Conservation (phyloP, 495 filamentous ascomycete species). For the Cetradonia linearis region DNA sequence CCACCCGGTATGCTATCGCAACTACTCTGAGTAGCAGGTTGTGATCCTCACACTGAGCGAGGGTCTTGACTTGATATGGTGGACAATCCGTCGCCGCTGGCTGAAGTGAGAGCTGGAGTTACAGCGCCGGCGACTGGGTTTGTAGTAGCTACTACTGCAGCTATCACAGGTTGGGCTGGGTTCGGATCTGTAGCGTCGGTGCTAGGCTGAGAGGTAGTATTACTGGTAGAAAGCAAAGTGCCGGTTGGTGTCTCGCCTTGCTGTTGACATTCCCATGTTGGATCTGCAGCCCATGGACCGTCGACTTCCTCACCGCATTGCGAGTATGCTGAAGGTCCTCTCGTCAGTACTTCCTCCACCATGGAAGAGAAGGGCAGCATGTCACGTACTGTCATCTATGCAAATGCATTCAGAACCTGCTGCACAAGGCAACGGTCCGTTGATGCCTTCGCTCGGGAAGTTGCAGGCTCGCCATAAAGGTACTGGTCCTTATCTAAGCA, state of each 20-base stretch:
- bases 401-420: constrained; percentile 14
- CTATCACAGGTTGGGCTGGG: background rate
- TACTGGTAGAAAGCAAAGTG: background rate
- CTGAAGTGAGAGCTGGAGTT: background rate
- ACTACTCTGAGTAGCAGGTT: constrained; percentile 2
- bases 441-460: constrained; percentile 15
- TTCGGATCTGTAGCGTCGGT: background rate
- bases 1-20: constrained; percentile 6
- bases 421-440: constrained; percentile 12
- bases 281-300: constrained; percentile 8
- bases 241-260: background rate
- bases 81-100: background rate
- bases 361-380: background rate
- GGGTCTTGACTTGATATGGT: background rate
- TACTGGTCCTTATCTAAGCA: constrained; percentile 4
- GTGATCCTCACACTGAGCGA: background rate
- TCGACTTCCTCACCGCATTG: constrained; percentile 9
- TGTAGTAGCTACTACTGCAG: background rate
- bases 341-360: background rate
- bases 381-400: constrained; percentile 13
- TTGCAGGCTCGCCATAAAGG: constrained; percentile 11
- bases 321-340: constrained; percentile 2
- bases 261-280: constrained; percentile 13
- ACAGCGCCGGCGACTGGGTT: background rate
- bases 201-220: background rate